Evolutionary conservation across 2,329 filamentous ascomycete species (phyloP).

Genomic region (Talaromyces sp.): DNA sequence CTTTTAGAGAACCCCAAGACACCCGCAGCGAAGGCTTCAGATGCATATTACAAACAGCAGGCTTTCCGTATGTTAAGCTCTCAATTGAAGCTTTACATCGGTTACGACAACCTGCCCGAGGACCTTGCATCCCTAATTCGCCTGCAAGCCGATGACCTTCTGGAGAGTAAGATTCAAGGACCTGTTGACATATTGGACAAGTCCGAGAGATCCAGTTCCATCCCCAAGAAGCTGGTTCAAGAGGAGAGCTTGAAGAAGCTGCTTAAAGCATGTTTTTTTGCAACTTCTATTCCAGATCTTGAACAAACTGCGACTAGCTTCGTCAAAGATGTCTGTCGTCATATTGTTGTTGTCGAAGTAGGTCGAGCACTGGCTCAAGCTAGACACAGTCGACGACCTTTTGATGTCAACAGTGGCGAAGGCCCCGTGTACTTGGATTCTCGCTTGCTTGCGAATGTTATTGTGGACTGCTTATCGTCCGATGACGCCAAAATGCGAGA

Average conservation of each 20-base stretch:
- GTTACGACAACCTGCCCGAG: conserved; percentile 80
- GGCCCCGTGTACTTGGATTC: conserved; percentile 82
- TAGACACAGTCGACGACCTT: conserved; percentile 70
- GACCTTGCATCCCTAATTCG: conserved; percentile 80
- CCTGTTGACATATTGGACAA: conserved; percentile 63
- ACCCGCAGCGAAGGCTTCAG: conserved; percentile 55
- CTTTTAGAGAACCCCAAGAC: conserved; percentile 72
- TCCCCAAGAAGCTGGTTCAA: conserved; percentile 79
- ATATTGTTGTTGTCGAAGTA: conserved; percentile 86
- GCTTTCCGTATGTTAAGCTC: conserved; percentile 81
- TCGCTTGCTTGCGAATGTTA: conserved; percentile 79
- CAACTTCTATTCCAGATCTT: conserved; percentile 75
- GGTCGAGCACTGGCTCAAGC: conserved; percentile 75
- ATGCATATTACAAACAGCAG: conserved; percentile 88
- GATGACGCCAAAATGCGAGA: conserved; percentile 76
- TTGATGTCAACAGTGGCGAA: conserved; percentile 80
- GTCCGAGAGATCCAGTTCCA: conserved; percentile 74
- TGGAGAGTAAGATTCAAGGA: conserved; percentile 66
- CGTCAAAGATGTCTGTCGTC: conserved; percentile 74
- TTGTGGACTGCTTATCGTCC: conserved; percentile 84
- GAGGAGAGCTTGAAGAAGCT: conserved; percentile 78
- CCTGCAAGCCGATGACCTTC: conserved; percentile 80
- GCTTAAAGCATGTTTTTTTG: conserved; percentile 81
- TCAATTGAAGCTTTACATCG: conserved; percentile 85
- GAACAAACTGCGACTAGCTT: conserved; percentile 70